Base-by-base conservation (phyloP, 192 early-diverging fungal genomes). In the Coemansia sp. region DNA sequence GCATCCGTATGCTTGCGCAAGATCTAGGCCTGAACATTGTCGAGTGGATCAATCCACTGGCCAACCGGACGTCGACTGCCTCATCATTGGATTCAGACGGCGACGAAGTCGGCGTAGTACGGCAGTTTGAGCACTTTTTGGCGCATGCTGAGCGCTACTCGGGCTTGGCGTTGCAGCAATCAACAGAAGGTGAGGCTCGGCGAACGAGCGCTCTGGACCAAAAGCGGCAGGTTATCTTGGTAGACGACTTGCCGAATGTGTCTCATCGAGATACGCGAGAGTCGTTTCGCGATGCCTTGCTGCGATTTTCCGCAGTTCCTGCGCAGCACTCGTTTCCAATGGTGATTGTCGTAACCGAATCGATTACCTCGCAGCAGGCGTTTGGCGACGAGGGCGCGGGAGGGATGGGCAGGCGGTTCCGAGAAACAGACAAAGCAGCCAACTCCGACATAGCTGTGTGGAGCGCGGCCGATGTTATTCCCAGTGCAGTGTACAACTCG, bases 181-280 rank as follows among this genome's bases (percentile, higher is more conserved):
- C 24, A 31, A 36, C 56, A 7, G 27, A 53, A 17, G 19, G 15
- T 19, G 56, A 22, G 5, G 35, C 9, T 6, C 14, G 7, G 35
- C n/a, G 19, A 24, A 40, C 32, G 14, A 32, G 46, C 35, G 24
- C 32, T n/a, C 0, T 22, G 31, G n/a, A 6, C 19, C 47, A 45
- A 17, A 41, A n/a, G 59, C 20, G 70, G 64, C 45, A 81, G 19
- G 61, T 89, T 10, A 84, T 89, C 22, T 39, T 89, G 24, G 72
- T 89, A 15, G 88, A 89, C 59, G 88, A 89, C 27, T 31, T 89
- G 49, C 88, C 88, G 0, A 86, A 87, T 20, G 60, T 89, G 9
- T 76, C 68, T 9, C 79, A 84, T 39, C 64, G 59, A 10, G 80
- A 74, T 11, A 85, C 84, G 2, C 82, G 81, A 36, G 67, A 76